Percentiles rank a stretch among this genome's conserved stretches.
Evolutionary conservation across 805 yeast genomes (phyloP).

Genomic region (Starmerella apis): DNA sequence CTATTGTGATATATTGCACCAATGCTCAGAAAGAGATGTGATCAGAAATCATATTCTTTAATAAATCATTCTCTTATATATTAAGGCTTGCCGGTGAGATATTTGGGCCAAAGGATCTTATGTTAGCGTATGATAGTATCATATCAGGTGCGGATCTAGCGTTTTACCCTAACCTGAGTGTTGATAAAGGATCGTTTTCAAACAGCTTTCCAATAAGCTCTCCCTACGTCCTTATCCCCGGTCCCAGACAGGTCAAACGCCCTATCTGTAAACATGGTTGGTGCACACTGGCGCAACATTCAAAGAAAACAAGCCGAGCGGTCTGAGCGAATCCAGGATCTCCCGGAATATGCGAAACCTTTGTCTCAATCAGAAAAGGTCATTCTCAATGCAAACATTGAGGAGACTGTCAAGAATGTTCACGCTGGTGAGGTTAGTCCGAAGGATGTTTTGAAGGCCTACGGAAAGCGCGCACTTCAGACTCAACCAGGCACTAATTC

Average conservation of each 20-base stretch:
- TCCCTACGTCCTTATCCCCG: neutral
- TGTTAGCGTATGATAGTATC: too few species aligned
- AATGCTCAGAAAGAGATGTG: too few species aligned
- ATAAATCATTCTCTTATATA: too few species aligned
- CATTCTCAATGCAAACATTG: slow-evolving; percentile 36
- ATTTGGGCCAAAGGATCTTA: too few species aligned
- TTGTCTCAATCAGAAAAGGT: slow-evolving; percentile 29
- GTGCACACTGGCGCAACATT: neutral
- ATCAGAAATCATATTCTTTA: too few species aligned
- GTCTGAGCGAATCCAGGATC: slow-evolving; percentile 28
- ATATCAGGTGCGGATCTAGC: too few species aligned
- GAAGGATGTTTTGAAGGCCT: slow-evolving; percentile 47
- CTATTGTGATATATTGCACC: too few species aligned
- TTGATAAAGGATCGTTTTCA: neutral
- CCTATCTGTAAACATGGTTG: neutral
- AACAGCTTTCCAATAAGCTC: neutral
- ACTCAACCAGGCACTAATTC: slow-evolving; percentile 50
- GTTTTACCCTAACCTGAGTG: neutral
- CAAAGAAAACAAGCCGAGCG: slow-evolving; percentile 31
- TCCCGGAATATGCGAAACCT: slow-evolving; percentile 35
- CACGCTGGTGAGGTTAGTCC: slow-evolving; percentile 41
- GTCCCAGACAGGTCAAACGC: too few species aligned
- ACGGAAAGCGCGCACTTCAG: slow-evolving; percentile 51
- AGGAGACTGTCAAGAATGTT: slow-evolving; percentile 37
- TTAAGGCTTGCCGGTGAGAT: too few species aligned